Evolutionary conservation across 352 stramenopile genomes (phyloP).

Genomic region (Globisporangium uncinulatum): DNA sequence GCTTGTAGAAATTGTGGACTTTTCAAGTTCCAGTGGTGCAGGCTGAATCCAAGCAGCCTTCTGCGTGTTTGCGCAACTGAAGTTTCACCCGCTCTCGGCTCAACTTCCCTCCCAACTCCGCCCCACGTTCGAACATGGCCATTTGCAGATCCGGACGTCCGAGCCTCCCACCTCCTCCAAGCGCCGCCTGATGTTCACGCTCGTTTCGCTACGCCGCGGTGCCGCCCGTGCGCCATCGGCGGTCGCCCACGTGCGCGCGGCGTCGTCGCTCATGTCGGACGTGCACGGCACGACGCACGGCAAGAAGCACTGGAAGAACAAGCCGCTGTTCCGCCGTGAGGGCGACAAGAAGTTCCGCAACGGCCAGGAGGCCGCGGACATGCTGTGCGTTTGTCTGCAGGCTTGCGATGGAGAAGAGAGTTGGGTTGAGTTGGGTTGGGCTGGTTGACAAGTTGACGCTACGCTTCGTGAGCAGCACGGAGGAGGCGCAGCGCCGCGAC

Average conservation of each 20-base stretch:
- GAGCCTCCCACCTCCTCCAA: neutral
- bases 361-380: constrained; percentile 92
- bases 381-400: constrained; percentile 52
- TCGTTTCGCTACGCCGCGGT: constrained; percentile 18
- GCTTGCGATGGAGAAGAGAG: neutral
- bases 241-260: constrained; percentile 20
- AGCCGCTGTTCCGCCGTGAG: constrained; percentile 94
- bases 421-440: no score
- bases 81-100: no score
- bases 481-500: constrained; percentile 71
- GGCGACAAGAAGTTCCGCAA: constrained; percentile 96
- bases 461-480: constrained; percentile 23
- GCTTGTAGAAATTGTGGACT: no score
- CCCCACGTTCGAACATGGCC: neutral
- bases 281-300: constrained; percentile 84
- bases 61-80: neutral
- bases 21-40: no score
- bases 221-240: constrained; percentile 15
- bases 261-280: constrained; percentile 81
- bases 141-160: neutral
- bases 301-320: constrained; percentile 94
- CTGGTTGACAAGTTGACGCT: neutral
- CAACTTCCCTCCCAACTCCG: no score
- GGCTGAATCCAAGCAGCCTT: neutral
- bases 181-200: constrained; percentile 12